Evolutionary conservation across 129 eudicot genomes (phyloP).

Genomic region (Ambrosia trifida): DNA sequence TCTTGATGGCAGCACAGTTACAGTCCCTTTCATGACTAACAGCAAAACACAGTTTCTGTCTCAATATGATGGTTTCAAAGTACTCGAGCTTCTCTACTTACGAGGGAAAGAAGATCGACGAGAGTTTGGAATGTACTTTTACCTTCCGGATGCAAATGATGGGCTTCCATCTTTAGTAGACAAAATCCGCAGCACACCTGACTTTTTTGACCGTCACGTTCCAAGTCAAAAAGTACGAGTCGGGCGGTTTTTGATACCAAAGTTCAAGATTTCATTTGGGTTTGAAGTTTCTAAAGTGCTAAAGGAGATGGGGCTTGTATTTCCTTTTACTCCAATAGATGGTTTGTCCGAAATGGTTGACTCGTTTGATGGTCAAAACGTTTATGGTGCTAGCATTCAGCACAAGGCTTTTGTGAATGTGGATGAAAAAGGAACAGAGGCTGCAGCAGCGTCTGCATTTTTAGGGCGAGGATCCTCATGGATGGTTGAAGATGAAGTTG

Average conservation of each 20-base stretch:
- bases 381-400: neutral
- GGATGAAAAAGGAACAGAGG: conserved; percentile 22
- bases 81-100: neutral
- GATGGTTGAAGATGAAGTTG: neutral
- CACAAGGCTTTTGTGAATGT: conserved; percentile 10
- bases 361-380: neutral
- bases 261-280: conserved; percentile 30
- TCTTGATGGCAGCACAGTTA: conserved; percentile 16
- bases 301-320: neutral
- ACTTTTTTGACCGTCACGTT: conserved; percentile 22
- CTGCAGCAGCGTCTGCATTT: conserved; percentile 7
- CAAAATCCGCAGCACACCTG: neutral
- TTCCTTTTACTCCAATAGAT: conserved; percentile 10
- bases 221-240: neutral
- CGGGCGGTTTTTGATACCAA: conserved; percentile 24
- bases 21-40: conserved; percentile 38
- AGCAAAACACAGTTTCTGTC: neutral
- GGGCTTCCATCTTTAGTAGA: conserved; percentile 19
- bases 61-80: conserved; percentile 12
- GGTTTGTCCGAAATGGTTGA: conserved; percentile 8
- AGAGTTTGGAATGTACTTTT: conserved; percentile 27
- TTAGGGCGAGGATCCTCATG: neutral
- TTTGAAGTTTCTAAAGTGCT: conserved; percentile 16
- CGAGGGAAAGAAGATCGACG: conserved; percentile 5
- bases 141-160: conserved; percentile 28